Evolutionary conservation across 2,329 filamentous ascomycete species (phyloP).

Genomic region (Dactylella cylindrospora): DNA sequence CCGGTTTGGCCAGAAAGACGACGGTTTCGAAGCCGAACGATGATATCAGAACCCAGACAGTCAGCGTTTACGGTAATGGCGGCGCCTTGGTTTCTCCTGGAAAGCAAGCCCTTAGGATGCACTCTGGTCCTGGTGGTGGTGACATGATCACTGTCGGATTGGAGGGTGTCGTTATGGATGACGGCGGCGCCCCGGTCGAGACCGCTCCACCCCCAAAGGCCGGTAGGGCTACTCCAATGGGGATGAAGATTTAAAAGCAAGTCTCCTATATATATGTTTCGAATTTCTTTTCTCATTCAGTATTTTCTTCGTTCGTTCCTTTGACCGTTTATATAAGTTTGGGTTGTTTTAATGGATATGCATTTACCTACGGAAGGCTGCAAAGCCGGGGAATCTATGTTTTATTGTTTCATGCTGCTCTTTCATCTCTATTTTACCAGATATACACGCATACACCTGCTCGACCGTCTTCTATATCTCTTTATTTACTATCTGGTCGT

Average conservation of each 20-base stretch:
- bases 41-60: conserved; percentile 34
- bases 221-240: conserved; percentile 36
- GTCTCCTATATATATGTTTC: conserved; percentile 19
- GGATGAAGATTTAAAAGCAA: conserved; percentile 31
- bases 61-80: conserved; percentile 35
- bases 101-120: conserved; percentile 41
- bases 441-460: too few species aligned
- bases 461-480: too few species aligned
- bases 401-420: too few species aligned
- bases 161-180: conserved; percentile 42
- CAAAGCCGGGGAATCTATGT: too few species aligned
- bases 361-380: too few species aligned
- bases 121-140: conserved; percentile 33
- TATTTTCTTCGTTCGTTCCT: neutral
- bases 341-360: too few species aligned
- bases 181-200: conserved; percentile 41
- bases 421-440: too few species aligned
- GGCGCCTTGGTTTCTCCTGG: conserved; percentile 31
- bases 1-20: conserved; percentile 36
- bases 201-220: conserved; percentile 38
- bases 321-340: conserved; percentile 1
- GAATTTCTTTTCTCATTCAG: conserved; percentile 19
- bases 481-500: too few species aligned
- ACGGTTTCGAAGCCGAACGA: conserved; percentile 7
- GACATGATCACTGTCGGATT: conserved; percentile 43